Conservation (phyloP, 768 basidiomycete species). For the Gloeopeniophorella convolvens region DNA sequence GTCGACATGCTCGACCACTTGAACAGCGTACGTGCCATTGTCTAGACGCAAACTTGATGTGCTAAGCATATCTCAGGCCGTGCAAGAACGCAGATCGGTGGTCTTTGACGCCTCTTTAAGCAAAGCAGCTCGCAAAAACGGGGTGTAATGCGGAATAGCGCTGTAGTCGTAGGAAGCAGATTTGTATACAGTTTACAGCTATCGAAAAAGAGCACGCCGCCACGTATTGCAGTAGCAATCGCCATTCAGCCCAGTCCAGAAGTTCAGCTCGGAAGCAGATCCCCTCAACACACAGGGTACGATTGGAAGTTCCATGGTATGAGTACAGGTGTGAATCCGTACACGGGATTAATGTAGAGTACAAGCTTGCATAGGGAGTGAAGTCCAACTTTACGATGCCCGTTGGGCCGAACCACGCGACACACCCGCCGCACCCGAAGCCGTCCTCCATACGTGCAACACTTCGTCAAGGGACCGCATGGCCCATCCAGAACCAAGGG, state of each 20-base stretch:
- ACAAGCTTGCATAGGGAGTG: not conserved
- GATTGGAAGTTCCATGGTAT: too few relatives aligned
- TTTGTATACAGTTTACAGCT: too few relatives aligned
- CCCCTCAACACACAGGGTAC: too few relatives aligned
- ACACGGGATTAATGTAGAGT: too few relatives aligned
- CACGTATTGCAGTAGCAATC: too few relatives aligned
- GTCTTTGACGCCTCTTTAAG: slow-evolving; percentile 3
- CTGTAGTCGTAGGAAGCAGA: too few relatives aligned
- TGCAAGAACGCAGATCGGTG: slow-evolving; percentile 6
- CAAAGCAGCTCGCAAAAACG: not conserved
- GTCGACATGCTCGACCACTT: slow-evolving; percentile 66
- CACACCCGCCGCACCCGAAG: not conserved
- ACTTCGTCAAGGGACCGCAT: slow-evolving; percentile 62
- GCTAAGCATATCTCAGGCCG: slow-evolving; percentile 5
- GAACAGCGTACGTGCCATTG: slow-evolving; percentile 38
- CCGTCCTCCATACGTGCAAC: slow-evolving; percentile 45
- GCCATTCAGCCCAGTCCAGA: too few relatives aligned
- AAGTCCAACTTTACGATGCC: not conserved
- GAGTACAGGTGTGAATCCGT: too few relatives aligned
- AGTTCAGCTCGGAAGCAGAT: too few relatives aligned
- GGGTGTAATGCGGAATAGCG: too few relatives aligned
- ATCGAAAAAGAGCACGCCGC: too few relatives aligned
- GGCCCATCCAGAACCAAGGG: slow-evolving; percentile 69
- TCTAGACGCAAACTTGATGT: too few relatives aligned
- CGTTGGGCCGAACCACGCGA: not conserved